Evolutionary conservation across 2,329 filamentous ascomycete species (phyloP).

Genomic region (Aspergillus ochraceus): DNA sequence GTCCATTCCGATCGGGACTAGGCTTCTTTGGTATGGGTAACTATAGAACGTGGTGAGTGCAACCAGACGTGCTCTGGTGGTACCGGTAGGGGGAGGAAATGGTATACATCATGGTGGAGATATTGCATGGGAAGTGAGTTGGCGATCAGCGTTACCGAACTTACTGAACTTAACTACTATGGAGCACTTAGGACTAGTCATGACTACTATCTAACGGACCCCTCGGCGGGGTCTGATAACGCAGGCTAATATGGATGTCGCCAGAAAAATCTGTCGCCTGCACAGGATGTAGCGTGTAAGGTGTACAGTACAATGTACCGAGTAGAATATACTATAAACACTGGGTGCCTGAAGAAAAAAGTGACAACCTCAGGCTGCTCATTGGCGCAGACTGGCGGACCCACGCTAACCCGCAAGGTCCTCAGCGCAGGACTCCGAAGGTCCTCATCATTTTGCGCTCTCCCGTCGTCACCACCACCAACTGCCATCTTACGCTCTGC

Average conservation of each 20-base stretch:
- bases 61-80: neutral
- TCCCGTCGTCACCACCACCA: conserved; percentile 1
- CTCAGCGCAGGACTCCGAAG: conserved; percentile 15
- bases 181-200: no score
- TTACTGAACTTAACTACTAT: neutral
- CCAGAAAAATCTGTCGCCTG: neutral
- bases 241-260: conserved; percentile 1
- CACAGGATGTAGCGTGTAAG: no score
- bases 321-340: no score
- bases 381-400: neutral
- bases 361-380: neutral
- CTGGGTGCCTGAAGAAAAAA: no score
- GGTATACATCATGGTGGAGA: neutral
- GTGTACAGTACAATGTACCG: no score
- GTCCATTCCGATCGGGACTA: neutral
- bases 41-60: no score
- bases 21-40: no score
- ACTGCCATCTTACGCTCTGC: neutral
- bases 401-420: conserved; percentile 15
- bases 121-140: neutral
- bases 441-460: neutral
- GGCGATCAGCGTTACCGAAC: neutral
- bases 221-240: conserved; percentile 3
- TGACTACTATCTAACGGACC: neutral
- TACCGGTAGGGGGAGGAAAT: neutral